phyloP scores from a whole-genome alignment of 164 flowering plant genomes.

The Tinospora cordifolia region DNA sequence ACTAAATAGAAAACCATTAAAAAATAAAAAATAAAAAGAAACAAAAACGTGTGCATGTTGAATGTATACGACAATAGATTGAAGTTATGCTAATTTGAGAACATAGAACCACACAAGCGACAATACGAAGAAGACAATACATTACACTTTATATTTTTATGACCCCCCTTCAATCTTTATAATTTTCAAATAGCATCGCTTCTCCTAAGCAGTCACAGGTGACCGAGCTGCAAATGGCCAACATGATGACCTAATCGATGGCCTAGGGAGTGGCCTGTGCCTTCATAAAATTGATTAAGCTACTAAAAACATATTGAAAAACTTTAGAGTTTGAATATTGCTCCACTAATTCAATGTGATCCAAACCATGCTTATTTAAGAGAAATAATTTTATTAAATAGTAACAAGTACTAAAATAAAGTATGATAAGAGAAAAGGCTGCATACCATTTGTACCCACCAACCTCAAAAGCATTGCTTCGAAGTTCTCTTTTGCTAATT shows the following conservation, averaged over 20 bases:
- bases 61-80: too few relatives aligned
- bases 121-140: too few relatives aligned
- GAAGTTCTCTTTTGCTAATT: slow-evolving; percentile 76
- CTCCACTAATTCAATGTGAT: not conserved
- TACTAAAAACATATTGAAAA: not conserved
- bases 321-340: not conserved
- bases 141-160: too few relatives aligned
- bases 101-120: too few relatives aligned
- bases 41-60: not conserved
- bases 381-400: too few relatives aligned
- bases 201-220: too few relatives aligned
- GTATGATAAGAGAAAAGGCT: not conserved
- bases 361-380: not conserved
- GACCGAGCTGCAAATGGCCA: too few relatives aligned
- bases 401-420: not conserved
- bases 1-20: not conserved
- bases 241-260: too few relatives aligned
- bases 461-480: slow-evolving; percentile 74
- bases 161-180: too few relatives aligned
- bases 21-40: not conserved
- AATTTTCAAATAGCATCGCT: too few relatives aligned
- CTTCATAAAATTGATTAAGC: not conserved
- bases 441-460: slow-evolving; percentile 88
- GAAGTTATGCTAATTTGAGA: too few relatives aligned
- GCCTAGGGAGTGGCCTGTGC: too few relatives aligned